These are phyloP conservation scores for Williopsis jadinii DNA, from an alignment of 1,139 yeast genomes.

Conservation along the genomic window DNA sequence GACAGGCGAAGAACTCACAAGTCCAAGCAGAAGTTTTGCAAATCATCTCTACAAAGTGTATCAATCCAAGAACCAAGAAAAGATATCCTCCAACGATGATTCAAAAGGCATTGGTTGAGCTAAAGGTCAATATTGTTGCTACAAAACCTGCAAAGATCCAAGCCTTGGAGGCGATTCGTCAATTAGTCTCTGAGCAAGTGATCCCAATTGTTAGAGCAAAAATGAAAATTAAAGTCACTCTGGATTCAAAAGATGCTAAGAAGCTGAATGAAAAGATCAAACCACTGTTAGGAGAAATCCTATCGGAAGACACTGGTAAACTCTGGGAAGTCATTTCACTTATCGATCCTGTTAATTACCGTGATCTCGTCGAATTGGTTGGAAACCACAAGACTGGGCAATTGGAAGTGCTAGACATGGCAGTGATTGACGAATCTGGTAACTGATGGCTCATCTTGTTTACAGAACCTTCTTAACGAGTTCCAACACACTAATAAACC, in stretches of 20 bases:
- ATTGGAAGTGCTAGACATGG: conserved; percentile 85
- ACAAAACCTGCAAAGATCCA: conserved; percentile 78
- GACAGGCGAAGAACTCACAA: conserved; percentile 69
- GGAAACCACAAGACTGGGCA: conserved; percentile 52
- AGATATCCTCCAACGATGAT: conserved; percentile 94
- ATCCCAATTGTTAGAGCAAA: conserved; percentile 93
- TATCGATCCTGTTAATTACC: conserved; percentile 85
- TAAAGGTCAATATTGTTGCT: conserved; percentile 77
- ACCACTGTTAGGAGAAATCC: conserved; percentile 46
- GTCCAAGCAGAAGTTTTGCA: conserved; percentile 78
- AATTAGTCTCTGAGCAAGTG: conserved; percentile 68
- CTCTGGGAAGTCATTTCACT: conserved; percentile 61
- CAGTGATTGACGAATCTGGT: conserved; percentile 56
- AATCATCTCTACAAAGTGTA: conserved; percentile 82
- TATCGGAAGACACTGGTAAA: conserved; percentile 41
- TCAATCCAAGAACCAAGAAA: conserved; percentile 82
- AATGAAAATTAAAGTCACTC: conserved; percentile 69
- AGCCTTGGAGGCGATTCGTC: conserved; percentile 85
- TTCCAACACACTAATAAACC: conserved; percentile 23
- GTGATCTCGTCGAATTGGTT: conserved; percentile 46
- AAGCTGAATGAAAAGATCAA: conserved; percentile 42
- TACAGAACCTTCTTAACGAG: too few species aligned
- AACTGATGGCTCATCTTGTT: too few species aligned
- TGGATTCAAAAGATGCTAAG: conserved; percentile 44
- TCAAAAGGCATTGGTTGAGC: conserved; percentile 74